These are phyloP conservation scores for Clonostachys sp. DNA, from an alignment of 2,329 filamentous ascomycete species.

Conservation along the genomic window DNA sequence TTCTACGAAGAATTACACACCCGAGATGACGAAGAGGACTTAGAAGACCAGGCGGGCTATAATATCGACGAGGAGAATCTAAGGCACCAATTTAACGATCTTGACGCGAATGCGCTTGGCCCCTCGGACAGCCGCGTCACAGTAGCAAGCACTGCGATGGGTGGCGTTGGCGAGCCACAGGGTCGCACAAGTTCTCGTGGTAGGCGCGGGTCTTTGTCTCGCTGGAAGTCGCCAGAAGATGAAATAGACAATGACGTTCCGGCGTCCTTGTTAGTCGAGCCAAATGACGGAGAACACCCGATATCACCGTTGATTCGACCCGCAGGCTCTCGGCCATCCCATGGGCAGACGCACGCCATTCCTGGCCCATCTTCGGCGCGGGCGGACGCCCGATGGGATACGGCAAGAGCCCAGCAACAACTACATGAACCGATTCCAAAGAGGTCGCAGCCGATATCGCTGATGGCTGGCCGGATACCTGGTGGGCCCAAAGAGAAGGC, in stretches of 20 bases:
- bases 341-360: background rate
- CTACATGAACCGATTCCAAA: slow-evolving; percentile 32
- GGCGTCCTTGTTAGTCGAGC: slow-evolving; percentile 58
- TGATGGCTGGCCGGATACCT: slow-evolving; percentile 17
- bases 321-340: background rate
- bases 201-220: background rate
- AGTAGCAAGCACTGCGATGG: slow-evolving; percentile 24
- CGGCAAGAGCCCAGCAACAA: slow-evolving; percentile 44
- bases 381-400: slow-evolving; percentile 49
- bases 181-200: background rate
- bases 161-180: background rate
- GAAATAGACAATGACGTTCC: slow-evolving; percentile 58
- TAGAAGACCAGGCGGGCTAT: background rate
- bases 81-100: slow-evolving; percentile 43
- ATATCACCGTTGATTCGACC: slow-evolving; percentile 4
- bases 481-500: slow-evolving; percentile 61
- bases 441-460: slow-evolving; percentile 16
- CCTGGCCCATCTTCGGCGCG: slow-evolving; percentile 36
- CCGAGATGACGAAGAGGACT: slow-evolving; percentile 19
- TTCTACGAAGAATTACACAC: slow-evolving; percentile 46
- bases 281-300: slow-evolving; percentile 21
- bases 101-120: slow-evolving; percentile 39
- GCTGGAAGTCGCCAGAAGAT: slow-evolving; percentile 27
- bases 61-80: slow-evolving; percentile 49
- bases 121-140: slow-evolving; percentile 41